Base-by-base conservation (phyloP, 257 asterid genomes). In the Solanum bulbocastanum region DNA sequence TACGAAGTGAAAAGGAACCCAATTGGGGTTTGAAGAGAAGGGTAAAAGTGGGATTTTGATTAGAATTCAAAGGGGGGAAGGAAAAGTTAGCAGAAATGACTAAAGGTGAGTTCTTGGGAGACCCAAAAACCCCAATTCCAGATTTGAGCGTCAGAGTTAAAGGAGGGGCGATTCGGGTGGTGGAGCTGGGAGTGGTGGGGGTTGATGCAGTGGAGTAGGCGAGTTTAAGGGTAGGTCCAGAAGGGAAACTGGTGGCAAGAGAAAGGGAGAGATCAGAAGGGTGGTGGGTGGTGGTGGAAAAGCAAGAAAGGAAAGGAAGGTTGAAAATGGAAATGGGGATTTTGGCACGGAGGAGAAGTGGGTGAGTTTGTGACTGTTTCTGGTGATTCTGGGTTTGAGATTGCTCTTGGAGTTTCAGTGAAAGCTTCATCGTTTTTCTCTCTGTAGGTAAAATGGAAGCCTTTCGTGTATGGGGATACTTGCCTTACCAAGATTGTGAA, bases 201-300 rank as follows among this genome's bases (percentile, higher is more conserved):
- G 46, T 22, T 32, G 93, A 73, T 86, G 92, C 71, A 90, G 94
- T 83, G 91, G 95, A 91, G 88, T 96, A 95, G 65, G 96, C 88
- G 89, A 96, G 94, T 87, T 93, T 96, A 87, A 96, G 92, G 35
- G 94, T 87, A 87, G 99, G 99, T 12, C 96, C 94, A 69, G 98
- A 91, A 69, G 92, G 87, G 93, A 94, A 91, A 27, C 93, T 91
- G 88, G 98, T 94, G 86, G 98, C 91, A 83, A 96, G 98, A 36
- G 99, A 91, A 32, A 96, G 95, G 86, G 98, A 88, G 86, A 96
- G 94, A 27, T 95, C 94, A 37, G 99, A 94, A 68, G 98, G 99
- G 90, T 92, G 93, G n/a, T 89, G 65, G 68, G 98, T 95, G 79
- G 98, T 92, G 91, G 99, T 94, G 94, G 98, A 91, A 89, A 95